Evolutionary conservation across 148 eudicot genomes (phyloP).

Genomic region (Polygonum maritimum): DNA sequence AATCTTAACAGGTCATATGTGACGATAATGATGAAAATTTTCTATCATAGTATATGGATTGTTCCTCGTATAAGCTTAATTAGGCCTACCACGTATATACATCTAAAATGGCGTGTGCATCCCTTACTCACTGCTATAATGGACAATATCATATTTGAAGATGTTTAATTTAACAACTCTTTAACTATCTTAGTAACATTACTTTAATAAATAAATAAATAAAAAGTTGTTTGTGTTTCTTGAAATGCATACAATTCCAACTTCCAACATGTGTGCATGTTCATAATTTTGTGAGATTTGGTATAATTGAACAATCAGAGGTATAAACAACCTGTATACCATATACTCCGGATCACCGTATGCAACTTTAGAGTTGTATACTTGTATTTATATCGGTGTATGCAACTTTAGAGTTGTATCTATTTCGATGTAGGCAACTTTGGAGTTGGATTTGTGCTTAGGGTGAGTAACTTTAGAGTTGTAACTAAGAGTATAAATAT

Average conservation of each 20-base stretch:
- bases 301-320: background rate
- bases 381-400: background rate
- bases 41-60: too few species aligned
- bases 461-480: background rate
- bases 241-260: background rate
- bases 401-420: background rate
- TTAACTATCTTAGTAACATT: too few species aligned
- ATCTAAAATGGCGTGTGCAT: too few species aligned
- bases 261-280: background rate
- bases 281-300: background rate
- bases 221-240: background rate
- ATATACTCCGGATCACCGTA: too few species aligned
- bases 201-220: too few species aligned
- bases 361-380: constrained; percentile 4
- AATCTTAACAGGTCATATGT: too few species aligned
- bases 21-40: too few species aligned
- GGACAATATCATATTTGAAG: too few species aligned
- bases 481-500: background rate
- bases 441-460: background rate
- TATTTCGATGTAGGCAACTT: background rate
- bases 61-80: too few species aligned
- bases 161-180: too few species aligned
- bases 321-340: background rate
- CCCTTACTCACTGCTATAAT: too few species aligned
- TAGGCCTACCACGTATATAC: too few species aligned